Percentiles rank a stretch among this genome's conserved stretches.
phyloP scores from a whole-genome alignment of 768 basidiomycete genomes.

The Kwoniella bestiolae region DNA sequence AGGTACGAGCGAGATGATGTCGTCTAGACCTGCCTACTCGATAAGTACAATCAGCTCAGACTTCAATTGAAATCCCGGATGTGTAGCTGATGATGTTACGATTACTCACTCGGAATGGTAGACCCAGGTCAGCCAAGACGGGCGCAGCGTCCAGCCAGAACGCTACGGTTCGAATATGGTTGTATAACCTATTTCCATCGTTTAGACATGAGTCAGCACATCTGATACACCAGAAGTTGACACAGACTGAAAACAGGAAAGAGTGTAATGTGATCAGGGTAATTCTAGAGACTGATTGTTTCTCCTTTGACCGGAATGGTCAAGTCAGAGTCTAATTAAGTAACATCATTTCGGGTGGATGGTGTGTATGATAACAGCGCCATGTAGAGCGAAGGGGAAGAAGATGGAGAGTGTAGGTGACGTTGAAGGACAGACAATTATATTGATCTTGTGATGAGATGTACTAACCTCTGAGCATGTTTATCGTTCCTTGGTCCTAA shows the following conservation, averaged over 20 bases:
- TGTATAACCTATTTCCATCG: conserved; percentile 49
- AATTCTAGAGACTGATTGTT: conserved; percentile 31
- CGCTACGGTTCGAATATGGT: conserved; percentile 55
- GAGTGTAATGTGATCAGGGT: conserved; percentile 30
- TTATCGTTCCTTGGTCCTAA: conserved; percentile 45
- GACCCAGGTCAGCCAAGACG: conserved; percentile 52
- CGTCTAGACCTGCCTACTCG: conserved; percentile 53
- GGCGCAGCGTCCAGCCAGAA: conserved; percentile 57
- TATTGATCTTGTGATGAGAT: no score
- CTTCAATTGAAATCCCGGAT: background rate
- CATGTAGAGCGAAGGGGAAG: no score
- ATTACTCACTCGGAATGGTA: conserved; percentile 55
- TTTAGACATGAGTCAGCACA: conserved; percentile 4
- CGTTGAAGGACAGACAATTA: no score
- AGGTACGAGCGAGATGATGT: conserved; percentile 55
- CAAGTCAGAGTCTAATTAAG: conserved; percentile 51
- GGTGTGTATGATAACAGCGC: no score
- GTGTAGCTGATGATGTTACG: background rate
- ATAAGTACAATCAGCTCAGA: background rate
- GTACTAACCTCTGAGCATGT: conserved; percentile 56
- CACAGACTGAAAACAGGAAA: background rate
- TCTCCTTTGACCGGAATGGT: conserved; percentile 32
- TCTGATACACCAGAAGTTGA: background rate
- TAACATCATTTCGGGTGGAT: conserved; percentile 37
- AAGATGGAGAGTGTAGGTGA: no score